Base-by-base conservation (phyloP, 106 monocot genomes). In the Dioscorea alata region DNA sequence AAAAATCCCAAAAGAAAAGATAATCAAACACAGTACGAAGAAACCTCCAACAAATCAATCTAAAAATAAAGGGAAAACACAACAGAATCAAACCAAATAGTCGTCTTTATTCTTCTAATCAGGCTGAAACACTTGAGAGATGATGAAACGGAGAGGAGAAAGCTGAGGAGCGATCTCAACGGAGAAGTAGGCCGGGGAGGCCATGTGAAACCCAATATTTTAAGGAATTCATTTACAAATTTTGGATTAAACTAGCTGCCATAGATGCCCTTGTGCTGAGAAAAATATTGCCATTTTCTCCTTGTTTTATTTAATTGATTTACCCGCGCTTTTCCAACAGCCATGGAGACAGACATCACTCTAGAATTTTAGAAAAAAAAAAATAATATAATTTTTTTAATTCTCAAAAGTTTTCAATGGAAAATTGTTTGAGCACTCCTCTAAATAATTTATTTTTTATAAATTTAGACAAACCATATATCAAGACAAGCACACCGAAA, bases 241-340 rank as follows among this genome's bases (percentile, higher is more conserved):
- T 49, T 51, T 25, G 63, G 32, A 58, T 50, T 58, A 66, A 69
- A 80, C 57, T 57, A 49, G 64, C 74, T 63, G 57, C 49, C 42
- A 57, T 19, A 35, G 54, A 49, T n/a, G 66, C 22, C 73, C 78
- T 68, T 73, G 72, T 79, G 78, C 72, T 42, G 51, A 17, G 67
- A 52, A 28, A 67, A 28, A 51, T 25, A 14, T 24, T 50, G 48
- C 12, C 33, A 24, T 3, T 32, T 33, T 62, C 3, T 62, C 32
- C 15, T 31, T 31, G 4, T 56, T 19, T 6, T 19, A 56, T 16
- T 16, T 28, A 28, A 28, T 1, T 28, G 28, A 28, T 28, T 28
- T 28, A 10, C 42, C 9, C 42, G 42, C 42, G 9, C 42, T 42
- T 42, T 42, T 42, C 42, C 6, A 42, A 42, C 10, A 42, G 5